Conservation (phyloP, 345 rosid genomes). For the Turritis glabra region DNA sequence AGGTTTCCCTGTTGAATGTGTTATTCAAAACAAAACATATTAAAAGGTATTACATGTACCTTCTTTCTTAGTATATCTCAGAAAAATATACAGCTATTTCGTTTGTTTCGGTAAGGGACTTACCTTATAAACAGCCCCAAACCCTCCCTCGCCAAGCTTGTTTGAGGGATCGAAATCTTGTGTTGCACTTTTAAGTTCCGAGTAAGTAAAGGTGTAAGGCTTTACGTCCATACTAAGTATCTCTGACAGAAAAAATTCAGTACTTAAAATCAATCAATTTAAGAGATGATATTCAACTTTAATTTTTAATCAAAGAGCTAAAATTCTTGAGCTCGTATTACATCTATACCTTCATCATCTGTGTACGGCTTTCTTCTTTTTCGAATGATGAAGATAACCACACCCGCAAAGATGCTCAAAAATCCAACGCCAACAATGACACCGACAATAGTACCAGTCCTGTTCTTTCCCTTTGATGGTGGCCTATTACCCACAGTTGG, state of each 20-base stretch:
- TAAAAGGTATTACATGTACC: background rate
- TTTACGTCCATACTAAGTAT: slow-evolving; percentile 51
- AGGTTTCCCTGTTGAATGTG: slow-evolving; percentile 39
- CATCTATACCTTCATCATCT: slow-evolving; percentile 63
- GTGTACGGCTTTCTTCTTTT: slow-evolving; percentile 40
- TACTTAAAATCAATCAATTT: background rate
- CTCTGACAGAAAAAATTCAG: slow-evolving; percentile 35
- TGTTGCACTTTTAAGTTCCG: slow-evolving; percentile 66
- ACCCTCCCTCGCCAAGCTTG: slow-evolving; percentile 87
- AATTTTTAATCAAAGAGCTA: background rate
- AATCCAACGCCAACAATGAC: slow-evolving; percentile 35
- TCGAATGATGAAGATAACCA: slow-evolving; percentile 40
- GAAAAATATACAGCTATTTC: background rate
- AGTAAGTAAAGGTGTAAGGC: slow-evolving; percentile 61
- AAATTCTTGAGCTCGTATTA: background rate
- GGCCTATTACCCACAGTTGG: slow-evolving; percentile 60
- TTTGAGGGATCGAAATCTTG: slow-evolving; percentile 55
- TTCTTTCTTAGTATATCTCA: background rate
- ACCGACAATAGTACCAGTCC: slow-evolving; percentile 38
- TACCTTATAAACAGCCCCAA: slow-evolving; percentile 73
- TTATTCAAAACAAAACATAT: background rate
- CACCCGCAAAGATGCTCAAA: slow-evolving; percentile 36
- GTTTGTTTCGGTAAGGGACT: background rate
- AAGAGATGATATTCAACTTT: background rate
- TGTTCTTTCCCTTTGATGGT: slow-evolving; percentile 36